phyloP scores from a whole-genome alignment of 2,329 filamentous ascomycete genomes.

The Metarhizium humberi region DNA sequence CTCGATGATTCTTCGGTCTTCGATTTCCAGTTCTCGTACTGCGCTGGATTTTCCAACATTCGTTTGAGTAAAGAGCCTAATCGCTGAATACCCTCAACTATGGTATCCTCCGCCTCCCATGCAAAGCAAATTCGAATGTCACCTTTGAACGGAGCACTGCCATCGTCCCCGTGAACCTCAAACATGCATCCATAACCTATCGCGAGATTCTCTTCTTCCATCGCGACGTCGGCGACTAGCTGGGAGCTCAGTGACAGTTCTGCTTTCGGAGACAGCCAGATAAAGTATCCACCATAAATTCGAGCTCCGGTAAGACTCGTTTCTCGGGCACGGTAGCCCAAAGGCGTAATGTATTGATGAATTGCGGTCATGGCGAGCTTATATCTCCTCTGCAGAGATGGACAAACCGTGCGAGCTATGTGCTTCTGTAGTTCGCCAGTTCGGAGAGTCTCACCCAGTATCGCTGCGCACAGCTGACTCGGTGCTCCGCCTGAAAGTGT shows the following conservation, averaged over 20 bases:
- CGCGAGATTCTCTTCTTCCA: constrained; percentile 54
- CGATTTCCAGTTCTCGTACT: constrained; percentile 13
- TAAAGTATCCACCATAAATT: constrained; percentile 72
- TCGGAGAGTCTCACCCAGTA: constrained; percentile 39
- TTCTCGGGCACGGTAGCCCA: constrained; percentile 43
- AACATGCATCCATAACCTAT: constrained; percentile 64
- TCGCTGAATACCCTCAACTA: constrained; percentile 59
- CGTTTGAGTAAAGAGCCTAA: constrained; percentile 39
- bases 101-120: constrained; percentile 57
- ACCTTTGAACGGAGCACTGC: constrained; percentile 43
- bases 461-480: constrained; percentile 42
- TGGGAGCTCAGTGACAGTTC: constrained; percentile 37
- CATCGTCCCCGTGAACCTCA: constrained; percentile 50
- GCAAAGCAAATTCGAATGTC: constrained; percentile 60
- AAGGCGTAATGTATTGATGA: constrained; percentile 46
- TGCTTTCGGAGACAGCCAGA: constrained; percentile 64
- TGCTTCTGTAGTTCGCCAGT: constrained; percentile 34
- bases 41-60: constrained; percentile 18
- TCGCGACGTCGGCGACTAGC: constrained; percentile 48
- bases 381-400: constrained; percentile 36
- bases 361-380: constrained; percentile 49
- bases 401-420: constrained; percentile 31
- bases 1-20: constrained; percentile 4
- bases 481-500: constrained; percentile 50
- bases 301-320: constrained; percentile 28